These are phyloP conservation scores for Hanseniaspora singularis DNA, from an alignment of 805 yeast genomes.

Conservation along the genomic window DNA sequence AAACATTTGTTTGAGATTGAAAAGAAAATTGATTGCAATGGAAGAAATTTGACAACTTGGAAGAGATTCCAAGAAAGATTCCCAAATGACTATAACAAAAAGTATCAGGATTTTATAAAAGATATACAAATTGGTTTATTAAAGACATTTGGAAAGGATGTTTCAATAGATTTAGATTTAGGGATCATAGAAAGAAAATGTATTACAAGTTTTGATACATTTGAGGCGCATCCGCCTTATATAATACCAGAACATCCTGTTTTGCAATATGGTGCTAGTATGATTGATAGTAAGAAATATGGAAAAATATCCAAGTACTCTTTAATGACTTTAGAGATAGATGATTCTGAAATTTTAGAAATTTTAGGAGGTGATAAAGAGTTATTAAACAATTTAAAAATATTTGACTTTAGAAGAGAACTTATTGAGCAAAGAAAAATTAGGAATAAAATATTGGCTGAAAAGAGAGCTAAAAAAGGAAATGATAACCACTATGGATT, in stretches of 20 bases:
- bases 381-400: not conserved
- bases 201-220: not conserved
- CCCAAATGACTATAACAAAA: not conserved
- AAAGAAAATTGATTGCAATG: constrained; percentile 1
- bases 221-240: constrained; percentile 8
- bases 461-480: not conserved
- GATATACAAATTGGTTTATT: constrained; percentile 1
- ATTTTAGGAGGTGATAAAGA: not conserved
- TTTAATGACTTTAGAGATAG: not conserved
- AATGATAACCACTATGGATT: no score
- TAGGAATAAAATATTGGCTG: not conserved
- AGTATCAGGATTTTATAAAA: not conserved
- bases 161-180: constrained; percentile 8
- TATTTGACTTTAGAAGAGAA: constrained; percentile 3
- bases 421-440: constrained; percentile 1
- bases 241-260: constrained; percentile 10
- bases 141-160: not conserved
- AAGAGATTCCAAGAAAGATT: not conserved
- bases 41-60: constrained; percentile 5
- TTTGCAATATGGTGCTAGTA: not conserved
- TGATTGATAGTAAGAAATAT: constrained; percentile 4
- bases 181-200: constrained; percentile 7
- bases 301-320: constrained; percentile 6
- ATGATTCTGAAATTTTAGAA: not conserved
- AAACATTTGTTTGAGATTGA: constrained; percentile 1